Base-by-base conservation (phyloP, 306 rosid genomes). In the Begonia masoniana region DNA sequence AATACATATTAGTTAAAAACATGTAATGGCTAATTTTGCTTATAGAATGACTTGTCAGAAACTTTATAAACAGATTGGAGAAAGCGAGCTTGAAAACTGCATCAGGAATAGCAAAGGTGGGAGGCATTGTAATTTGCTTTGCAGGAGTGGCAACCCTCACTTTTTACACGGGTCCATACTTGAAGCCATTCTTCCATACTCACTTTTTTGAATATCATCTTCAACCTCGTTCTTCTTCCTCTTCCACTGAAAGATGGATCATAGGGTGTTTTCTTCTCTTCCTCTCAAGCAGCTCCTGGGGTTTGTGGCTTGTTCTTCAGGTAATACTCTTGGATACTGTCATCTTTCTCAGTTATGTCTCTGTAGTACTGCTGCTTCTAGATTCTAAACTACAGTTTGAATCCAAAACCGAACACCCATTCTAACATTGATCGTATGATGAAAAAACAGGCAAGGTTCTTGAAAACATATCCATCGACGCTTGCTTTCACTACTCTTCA, bases 381-480 rank as follows among this genome's bases (percentile, higher is more conserved):
- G 7, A 31, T 31, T 31, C 39, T 31, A 5, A 31, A 31, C 8
- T 31, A 31, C 3, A 5, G 39, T 31, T 31, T 7, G 8, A 31
- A 31, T 3, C 39, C 39, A 0, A 7, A 5, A 31, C 2, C 2
- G 7, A 31, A 31, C 3, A 31, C 39, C 9, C 9, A 5, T 31
- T 31, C 39, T 31, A 31, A 31, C 8, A 5, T 31, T 5, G 39
- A 31, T 31, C 39, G 7, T 31, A 5, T 31, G 39, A 5, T 31
- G 39, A 7, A 31, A 15, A 43, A 48, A 39, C 71, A 88, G 97
- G 80, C 68, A 41, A 60, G 64, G 55, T 68, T 84, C 5, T 36
- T 84, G 55, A 88, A 84, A 62, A 73, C 43, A 19, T 88, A 77
- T 51, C 97, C 88, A 45, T 75, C 91, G 55, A 80, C 79, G 78